A percentile compares a stretch with the other conserved stretches of the same genome.
These are phyloP conservation scores for Hypomyces rosellus DNA, from an alignment of 2,329 filamentous ascomycete genomes.

Conservation along the genomic window DNA sequence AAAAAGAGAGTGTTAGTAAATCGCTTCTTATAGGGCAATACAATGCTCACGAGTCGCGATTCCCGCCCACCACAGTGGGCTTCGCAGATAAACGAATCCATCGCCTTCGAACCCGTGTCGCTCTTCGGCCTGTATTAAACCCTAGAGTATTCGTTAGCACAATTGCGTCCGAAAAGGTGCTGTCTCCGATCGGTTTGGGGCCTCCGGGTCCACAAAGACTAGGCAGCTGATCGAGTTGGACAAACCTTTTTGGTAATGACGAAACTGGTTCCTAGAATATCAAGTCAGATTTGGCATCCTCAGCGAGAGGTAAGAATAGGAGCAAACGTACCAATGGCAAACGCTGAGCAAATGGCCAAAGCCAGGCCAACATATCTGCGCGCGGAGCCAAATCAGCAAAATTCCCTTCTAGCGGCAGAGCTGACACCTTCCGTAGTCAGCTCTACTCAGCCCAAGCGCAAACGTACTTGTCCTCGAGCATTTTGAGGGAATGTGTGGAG, in stretches of 20 bases:
- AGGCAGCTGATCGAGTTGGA: conserved; percentile 1
- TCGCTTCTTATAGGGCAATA: neutral
- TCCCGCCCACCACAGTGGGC: conserved; percentile 95
- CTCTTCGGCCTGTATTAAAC: conserved; percentile 83
- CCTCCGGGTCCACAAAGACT: neutral
- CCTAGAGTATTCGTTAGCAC: conserved; percentile 41
- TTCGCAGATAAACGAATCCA: conserved; percentile 88
- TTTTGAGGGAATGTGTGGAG: conserved; percentile 18
- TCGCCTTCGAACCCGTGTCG: conserved; percentile 95
- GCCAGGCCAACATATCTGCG: conserved; percentile 69
- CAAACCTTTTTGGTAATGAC: conserved; percentile 96
- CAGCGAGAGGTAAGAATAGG: conserved; percentile 3
- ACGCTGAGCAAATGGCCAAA: conserved; percentile 66
- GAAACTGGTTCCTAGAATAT: conserved; percentile 73
- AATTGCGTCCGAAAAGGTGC: neutral
- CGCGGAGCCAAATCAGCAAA: conserved; percentile 14
- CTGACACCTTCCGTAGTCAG: too few species aligned
- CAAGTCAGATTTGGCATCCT: conserved; percentile 3
- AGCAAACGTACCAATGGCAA: conserved; percentile 62
- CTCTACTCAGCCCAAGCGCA: neutral
- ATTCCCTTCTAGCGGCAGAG: neutral
- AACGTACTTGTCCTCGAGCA: conserved; percentile 36
- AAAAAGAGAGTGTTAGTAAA: conserved; percentile 17
- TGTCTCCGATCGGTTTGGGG: conserved; percentile 1
- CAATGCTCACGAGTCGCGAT: conserved; percentile 70